Percentiles rank a stretch among this genome's conserved stretches.
Evolutionary conservation across 352 stramenopile species (phyloP).

Genomic region (Phytophthora hybrid): DNA sequence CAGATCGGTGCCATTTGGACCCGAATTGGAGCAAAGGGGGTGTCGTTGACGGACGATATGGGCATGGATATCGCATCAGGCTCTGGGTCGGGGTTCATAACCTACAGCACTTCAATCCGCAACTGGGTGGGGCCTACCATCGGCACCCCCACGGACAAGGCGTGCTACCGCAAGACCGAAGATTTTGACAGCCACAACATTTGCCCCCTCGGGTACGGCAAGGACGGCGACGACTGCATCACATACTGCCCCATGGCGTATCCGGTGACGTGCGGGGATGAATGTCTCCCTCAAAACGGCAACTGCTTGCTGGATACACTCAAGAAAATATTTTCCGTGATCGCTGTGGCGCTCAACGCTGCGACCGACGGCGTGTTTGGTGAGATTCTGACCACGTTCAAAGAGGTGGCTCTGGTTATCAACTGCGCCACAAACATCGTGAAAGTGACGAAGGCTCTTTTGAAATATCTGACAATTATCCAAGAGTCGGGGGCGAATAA

Average conservation of each 20-base stretch:
- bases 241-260: constrained; percentile 45
- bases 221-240: constrained; percentile 31
- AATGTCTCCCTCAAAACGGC: constrained; percentile 51
- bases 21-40: constrained; percentile 15
- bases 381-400: constrained; percentile 29
- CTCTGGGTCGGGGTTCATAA: constrained; percentile 22
- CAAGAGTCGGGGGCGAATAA: constrained; percentile 10
- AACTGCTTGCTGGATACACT: constrained; percentile 26
- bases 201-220: constrained; percentile 26
- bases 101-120: constrained; percentile 20
- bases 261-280: constrained; percentile 38
- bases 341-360: constrained; percentile 32
- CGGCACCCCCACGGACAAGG: constrained; percentile 17
- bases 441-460: constrained; percentile 24
- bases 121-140: constrained; percentile 32
- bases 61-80: constrained; percentile 7
- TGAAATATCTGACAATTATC: constrained; percentile 24
- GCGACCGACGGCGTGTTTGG: constrained; percentile 32
- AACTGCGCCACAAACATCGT: constrained; percentile 30
- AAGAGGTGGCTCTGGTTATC: constrained; percentile 21
- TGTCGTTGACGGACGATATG: constrained; percentile 25
- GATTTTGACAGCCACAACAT: constrained; percentile 29
- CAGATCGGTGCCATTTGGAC: constrained; percentile 46
- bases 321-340: constrained; percentile 35
- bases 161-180: constrained; percentile 29